Conservation (phyloP, 192 early-diverging fungal genomes). For the Coemansia aciculifera region DNA sequence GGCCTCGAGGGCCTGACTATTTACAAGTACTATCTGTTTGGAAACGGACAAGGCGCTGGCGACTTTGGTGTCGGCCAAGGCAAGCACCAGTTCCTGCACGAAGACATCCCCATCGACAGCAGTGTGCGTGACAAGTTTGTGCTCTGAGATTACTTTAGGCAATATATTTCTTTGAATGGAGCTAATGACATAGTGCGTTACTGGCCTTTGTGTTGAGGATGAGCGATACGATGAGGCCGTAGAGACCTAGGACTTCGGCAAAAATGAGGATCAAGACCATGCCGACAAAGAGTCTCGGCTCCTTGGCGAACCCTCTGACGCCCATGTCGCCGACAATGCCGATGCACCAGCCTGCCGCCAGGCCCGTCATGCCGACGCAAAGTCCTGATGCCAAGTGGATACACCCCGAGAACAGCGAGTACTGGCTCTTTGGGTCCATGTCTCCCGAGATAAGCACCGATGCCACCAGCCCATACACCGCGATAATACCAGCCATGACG, state of each 20-base stretch:
- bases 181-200: conserved; percentile 46
- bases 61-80: conserved; percentile 75
- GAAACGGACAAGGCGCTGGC: conserved; percentile 79
- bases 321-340: conserved; percentile 96
- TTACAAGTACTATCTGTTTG: conserved; percentile 94
- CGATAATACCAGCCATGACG: conserved; percentile 99
- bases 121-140: conserved; percentile 50
- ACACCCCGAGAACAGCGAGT: conserved; percentile 67
- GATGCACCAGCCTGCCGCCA: conserved; percentile 96
- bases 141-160: conserved; percentile 14
- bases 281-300: conserved; percentile 86
- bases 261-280: conserved; percentile 99
- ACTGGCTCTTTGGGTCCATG: conserved; percentile 41
- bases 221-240: conserved; percentile 94
- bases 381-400: conserved; percentile 93
- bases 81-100: conserved; percentile 73
- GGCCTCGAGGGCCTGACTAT: conserved; percentile 97
- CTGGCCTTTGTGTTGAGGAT: conserved; percentile 95
- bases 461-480: conserved; percentile 96
- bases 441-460: conserved; percentile 85
- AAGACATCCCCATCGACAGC: conserved; percentile 57
- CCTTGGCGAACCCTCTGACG: conserved; percentile 86
- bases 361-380: conserved; percentile 83
- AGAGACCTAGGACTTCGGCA: conserved; percentile 97
- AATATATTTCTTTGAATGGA: neutral